A percentile compares a stretch with the other conserved stretches of the same genome.
Conservation (phyloP, 2,329 filamentous ascomycete species). For the Arthrinium phaeospermum region DNA sequence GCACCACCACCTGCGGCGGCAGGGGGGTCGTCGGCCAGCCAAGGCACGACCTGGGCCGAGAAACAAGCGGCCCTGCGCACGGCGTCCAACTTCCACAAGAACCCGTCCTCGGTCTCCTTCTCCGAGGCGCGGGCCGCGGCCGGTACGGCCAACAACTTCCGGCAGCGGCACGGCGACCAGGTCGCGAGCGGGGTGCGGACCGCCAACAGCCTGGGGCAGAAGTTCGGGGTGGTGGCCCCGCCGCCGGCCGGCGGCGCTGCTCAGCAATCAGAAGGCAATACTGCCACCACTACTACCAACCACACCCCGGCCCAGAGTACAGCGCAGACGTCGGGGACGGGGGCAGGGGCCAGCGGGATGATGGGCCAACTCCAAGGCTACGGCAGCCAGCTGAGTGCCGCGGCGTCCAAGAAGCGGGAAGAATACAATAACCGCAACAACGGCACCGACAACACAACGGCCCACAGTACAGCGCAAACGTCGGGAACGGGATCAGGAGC, state of each 20-base stretch:
- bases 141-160: slow-evolving; percentile 70
- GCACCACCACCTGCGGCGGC: slow-evolving; percentile 20
- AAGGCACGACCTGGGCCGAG: slow-evolving; percentile 46
- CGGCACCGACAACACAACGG: background rate
- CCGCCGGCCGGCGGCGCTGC: background rate
- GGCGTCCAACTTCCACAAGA: slow-evolving; percentile 62
- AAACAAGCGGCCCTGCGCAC: slow-evolving; percentile 69
- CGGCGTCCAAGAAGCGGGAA: too few relatives aligned
- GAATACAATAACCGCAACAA: too few relatives aligned
- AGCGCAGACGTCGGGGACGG: background rate
- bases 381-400: slow-evolving; percentile 1
- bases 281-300: background rate
- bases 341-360: background rate
- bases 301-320: background rate
- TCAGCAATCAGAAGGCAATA: background rate
- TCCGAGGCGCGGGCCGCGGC: slow-evolving; percentile 64
- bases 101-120: slow-evolving; percentile 66
- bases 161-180: slow-evolving; percentile 72
- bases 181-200: slow-evolving; percentile 64
- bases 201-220: slow-evolving; percentile 64
- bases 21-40: background rate
- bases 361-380: background rate
- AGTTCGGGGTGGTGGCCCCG: slow-evolving; percentile 52
- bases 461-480: background rate
- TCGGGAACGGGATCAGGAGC: background rate